Conservation (phyloP, 2,329 filamentous ascomycete genomes). For the Talaromyces sp. region DNA sequence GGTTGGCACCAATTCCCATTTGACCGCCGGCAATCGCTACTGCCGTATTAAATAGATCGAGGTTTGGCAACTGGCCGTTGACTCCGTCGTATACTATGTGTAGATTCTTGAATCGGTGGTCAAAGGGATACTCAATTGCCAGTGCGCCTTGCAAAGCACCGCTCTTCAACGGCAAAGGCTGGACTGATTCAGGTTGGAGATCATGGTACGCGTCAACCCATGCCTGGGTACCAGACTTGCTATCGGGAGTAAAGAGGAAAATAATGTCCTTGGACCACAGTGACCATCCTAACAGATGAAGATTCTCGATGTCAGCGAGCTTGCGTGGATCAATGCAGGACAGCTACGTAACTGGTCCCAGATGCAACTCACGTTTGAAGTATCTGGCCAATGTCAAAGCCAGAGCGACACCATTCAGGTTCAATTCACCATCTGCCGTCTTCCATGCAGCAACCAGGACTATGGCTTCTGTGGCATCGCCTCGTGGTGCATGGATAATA, state of each 20-base stretch:
- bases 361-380: conserved; percentile 71
- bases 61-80: conserved; percentile 92
- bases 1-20: conserved; percentile 81
- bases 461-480: conserved; percentile 95
- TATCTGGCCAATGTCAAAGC: conserved; percentile 87
- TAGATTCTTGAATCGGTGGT: conserved; percentile 80
- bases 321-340: background rate
- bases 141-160: conserved; percentile 90
- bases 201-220: conserved; percentile 99
- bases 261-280: conserved; percentile 99
- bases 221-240: conserved; percentile 84
- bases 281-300: conserved; percentile 77
- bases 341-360: background rate
- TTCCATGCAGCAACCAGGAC: conserved; percentile 88
- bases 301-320: conserved; percentile 18
- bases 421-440: conserved; percentile 76
- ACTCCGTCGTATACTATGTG: conserved; percentile 94
- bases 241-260: conserved; percentile 84
- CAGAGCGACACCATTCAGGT: conserved; percentile 84
- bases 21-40: conserved; percentile 85
- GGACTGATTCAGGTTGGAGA: conserved; percentile 72
- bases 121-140: conserved; percentile 89
- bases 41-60: conserved; percentile 94
- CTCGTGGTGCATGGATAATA: conserved; percentile 87
- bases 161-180: conserved; percentile 82